Evolutionary conservation across 768 basidiomycete genomes (phyloP).

Genomic region (Kwoniella europaea): DNA sequence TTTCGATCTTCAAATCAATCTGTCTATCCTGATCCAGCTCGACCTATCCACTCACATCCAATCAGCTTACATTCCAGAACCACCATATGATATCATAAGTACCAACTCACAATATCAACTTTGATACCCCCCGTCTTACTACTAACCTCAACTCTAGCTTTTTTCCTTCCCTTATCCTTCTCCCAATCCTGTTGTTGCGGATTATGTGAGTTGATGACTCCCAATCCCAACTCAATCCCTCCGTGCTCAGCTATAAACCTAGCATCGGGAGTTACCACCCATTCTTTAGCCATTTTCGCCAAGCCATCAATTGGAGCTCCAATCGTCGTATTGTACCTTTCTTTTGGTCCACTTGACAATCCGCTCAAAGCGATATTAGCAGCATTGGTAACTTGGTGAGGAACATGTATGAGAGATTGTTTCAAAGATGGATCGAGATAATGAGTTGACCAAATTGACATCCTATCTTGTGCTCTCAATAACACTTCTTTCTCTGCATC

Average conservation of each 20-base stretch:
- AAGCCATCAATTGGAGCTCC: slow-evolving; percentile 52
- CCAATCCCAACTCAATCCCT: slow-evolving; percentile 48
- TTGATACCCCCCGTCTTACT: slow-evolving; percentile 45
- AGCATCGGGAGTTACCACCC: slow-evolving; percentile 47
- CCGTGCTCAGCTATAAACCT: slow-evolving; percentile 43
- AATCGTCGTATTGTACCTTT: slow-evolving; percentile 34
- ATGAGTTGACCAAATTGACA: slow-evolving; percentile 54
- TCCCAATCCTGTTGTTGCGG: slow-evolving; percentile 31
- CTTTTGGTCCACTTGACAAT: slow-evolving; percentile 35
- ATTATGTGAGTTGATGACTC: slow-evolving; percentile 40
- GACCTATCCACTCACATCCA: slow-evolving; percentile 25
- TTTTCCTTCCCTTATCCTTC: slow-evolving; percentile 44
- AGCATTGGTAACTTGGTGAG: slow-evolving; percentile 38
- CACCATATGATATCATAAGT: neutral
- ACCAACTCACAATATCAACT: slow-evolving; percentile 45
- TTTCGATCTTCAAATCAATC: slow-evolving; percentile 46
- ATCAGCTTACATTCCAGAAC: neutral
- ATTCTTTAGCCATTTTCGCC: slow-evolving; percentile 41
- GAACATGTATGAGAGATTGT: slow-evolving; percentile 32
- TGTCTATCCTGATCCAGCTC: slow-evolving; percentile 45
- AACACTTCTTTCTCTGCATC: slow-evolving; percentile 41
- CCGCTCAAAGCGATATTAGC: slow-evolving; percentile 42
- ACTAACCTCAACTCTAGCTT: slow-evolving; percentile 44
- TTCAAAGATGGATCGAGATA: slow-evolving; percentile 46
- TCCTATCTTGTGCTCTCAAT: slow-evolving; percentile 38